phyloP scores from a whole-genome alignment of 257 asterid species.

The Nyctanthes arbortristis region DNA sequence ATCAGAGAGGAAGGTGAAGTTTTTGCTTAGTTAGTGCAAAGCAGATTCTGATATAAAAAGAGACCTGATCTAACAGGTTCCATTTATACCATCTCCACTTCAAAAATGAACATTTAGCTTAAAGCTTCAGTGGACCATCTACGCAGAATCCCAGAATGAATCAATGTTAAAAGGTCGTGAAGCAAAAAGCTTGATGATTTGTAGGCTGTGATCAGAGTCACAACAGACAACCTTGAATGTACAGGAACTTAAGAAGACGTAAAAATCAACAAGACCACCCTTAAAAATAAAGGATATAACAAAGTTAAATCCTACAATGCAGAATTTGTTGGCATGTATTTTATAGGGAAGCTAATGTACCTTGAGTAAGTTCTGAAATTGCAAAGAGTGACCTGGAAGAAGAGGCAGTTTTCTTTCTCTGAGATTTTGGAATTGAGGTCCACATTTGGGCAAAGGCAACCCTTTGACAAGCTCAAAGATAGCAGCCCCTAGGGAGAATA shows the following conservation, averaged over 20 bases:
- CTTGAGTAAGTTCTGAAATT: slow-evolving; percentile 88
- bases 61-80: too few species aligned
- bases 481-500: slow-evolving; percentile 87
- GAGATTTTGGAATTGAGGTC: slow-evolving; percentile 70
- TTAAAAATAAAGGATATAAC: not conserved
- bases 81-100: too few species aligned
- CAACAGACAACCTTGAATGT: not conserved
- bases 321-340: not conserved
- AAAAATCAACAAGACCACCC: not conserved
- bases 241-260: not conserved
- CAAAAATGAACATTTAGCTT: too few species aligned
- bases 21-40: too few species aligned
- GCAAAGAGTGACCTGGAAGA: slow-evolving; percentile 89
- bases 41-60: too few species aligned
- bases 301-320: not conserved
- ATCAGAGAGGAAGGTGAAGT: too few species aligned
- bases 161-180: too few species aligned
- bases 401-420: slow-evolving; percentile 88
- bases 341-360: slow-evolving; percentile 32
- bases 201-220: not conserved
- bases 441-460: slow-evolving; percentile 70
- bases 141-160: too few species aligned
- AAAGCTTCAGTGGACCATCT: too few species aligned
- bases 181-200: not conserved
- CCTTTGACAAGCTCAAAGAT: slow-evolving; percentile 82